A percentile compares a stretch with the other conserved stretches of the same genome.
phyloP scores from a whole-genome alignment of 805 yeast genomes.

The Pichia ethanolica region DNA sequence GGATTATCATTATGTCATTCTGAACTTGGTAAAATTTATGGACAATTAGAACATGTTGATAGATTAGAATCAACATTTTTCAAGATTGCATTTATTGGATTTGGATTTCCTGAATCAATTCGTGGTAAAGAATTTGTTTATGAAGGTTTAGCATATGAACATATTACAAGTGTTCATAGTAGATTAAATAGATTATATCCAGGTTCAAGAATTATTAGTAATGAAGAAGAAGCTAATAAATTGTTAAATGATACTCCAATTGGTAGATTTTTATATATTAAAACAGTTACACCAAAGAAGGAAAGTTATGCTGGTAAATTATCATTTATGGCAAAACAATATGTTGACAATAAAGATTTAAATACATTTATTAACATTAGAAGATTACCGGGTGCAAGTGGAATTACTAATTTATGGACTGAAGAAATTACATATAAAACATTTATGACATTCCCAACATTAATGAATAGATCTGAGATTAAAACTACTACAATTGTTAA shows the following conservation, averaged over 20 bases:
- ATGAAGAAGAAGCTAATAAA: conserved; percentile 44
- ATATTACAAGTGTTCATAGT: conserved; percentile 74
- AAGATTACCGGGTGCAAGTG: conserved; percentile 65
- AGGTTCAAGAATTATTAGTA: conserved; percentile 66
- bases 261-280: conserved; percentile 69
- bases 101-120: conserved; percentile 73
- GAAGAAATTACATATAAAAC: conserved; percentile 81
- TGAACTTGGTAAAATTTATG: conserved; percentile 60
- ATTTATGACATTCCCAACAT: conserved; percentile 70
- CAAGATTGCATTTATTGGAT: conserved; percentile 73
- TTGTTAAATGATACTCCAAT: conserved; percentile 45
- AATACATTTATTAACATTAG: conserved; percentile 61
- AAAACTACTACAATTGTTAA: conserved; percentile 39
- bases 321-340: conserved; percentile 60
- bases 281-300: conserved; percentile 62
- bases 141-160: conserved; percentile 85
- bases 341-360: conserved; percentile 68
- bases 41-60: conserved; percentile 59
- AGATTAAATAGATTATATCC: conserved; percentile 69
- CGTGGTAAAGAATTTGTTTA: conserved; percentile 73
- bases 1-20: conserved; percentile 68
- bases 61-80: conserved; percentile 71
- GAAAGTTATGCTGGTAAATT: conserved; percentile 35
- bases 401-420: conserved; percentile 76
- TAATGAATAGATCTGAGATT: conserved; percentile 79